These are phyloP conservation scores for Stephania yunnanensis DNA, from an alignment of 164 flowering plant species.

Conservation along the genomic window DNA sequence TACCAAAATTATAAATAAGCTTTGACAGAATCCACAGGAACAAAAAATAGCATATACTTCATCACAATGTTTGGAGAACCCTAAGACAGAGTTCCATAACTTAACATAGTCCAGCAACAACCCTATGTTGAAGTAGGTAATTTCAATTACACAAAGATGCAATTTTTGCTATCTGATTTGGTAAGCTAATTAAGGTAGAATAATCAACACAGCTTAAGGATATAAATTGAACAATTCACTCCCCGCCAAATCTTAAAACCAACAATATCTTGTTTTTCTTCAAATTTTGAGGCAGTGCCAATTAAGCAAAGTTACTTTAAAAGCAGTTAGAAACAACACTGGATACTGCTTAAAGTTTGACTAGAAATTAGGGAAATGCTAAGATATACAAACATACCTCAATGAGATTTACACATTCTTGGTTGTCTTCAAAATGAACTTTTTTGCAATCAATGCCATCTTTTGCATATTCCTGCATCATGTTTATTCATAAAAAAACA, in stretches of 20 bases:
- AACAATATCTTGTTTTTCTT: not conserved
- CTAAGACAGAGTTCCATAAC: not conserved
- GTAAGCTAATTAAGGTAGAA: not conserved
- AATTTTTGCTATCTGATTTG: not conserved
- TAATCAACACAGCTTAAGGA: no score
- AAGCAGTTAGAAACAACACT: not conserved
- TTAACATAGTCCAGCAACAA: not conserved
- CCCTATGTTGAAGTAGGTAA: not conserved
- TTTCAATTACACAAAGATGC: not conserved
- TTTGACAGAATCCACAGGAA: not conserved
- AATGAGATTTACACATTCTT: slow-evolving; percentile 73
- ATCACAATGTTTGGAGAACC: not conserved
- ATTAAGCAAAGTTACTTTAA: not conserved
- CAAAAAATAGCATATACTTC: not conserved
- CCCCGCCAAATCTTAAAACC: not conserved
- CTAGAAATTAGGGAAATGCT: not conserved
- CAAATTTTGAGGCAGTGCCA: not conserved
- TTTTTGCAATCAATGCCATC: slow-evolving; percentile 60
- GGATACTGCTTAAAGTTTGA: not conserved
- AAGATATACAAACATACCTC: slow-evolving; percentile 29
- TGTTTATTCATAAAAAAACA: not conserved
- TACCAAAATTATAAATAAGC: not conserved
- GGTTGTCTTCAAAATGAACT: slow-evolving; percentile 86
- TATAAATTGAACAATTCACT: not conserved
- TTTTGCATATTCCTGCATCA: slow-evolving; percentile 25